A percentile compares a stretch with the other conserved stretches of the same genome.
Conservation (phyloP, 208 protist species). For the Acanthamoeba lugdunensis region DNA sequence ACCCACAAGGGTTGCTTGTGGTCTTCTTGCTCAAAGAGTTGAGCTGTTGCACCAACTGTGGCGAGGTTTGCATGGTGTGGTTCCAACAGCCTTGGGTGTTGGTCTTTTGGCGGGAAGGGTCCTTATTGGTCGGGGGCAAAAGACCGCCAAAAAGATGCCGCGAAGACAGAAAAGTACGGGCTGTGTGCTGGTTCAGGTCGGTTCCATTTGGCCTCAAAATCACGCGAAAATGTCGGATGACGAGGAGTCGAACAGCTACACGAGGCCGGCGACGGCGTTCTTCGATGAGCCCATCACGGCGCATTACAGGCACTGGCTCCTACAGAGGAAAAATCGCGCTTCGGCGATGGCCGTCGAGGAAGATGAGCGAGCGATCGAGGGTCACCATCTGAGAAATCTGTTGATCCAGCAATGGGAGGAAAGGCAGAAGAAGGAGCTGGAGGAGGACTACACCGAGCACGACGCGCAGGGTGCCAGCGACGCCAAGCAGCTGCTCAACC, state of each 20-base stretch:
- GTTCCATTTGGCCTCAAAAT: no score
- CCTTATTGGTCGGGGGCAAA: no score
- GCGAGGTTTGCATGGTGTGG: no score
- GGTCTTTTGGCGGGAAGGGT: no score
- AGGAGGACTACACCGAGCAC: conserved; percentile 22
- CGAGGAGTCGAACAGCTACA: background rate
- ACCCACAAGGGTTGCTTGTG: no score
- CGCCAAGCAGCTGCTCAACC: background rate
- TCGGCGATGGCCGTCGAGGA: background rate
- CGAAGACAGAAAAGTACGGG: no score
- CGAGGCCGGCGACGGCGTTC: background rate
- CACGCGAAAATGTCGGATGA: conserved; percentile 5
- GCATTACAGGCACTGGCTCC: conserved; percentile 47
- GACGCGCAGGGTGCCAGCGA: conserved; percentile 8
- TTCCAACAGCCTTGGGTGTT: no score
- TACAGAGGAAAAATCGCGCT: conserved; percentile 29
- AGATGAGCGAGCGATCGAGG: background rate
- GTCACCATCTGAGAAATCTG: background rate
- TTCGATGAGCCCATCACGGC: conserved; percentile 50
- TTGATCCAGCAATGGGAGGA: conserved; percentile 27
- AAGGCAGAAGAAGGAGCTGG: conserved; percentile 53
- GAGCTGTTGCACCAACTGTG: no score
- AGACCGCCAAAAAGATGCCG: no score
- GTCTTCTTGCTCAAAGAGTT: no score
- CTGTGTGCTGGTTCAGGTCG: no score